These are phyloP conservation scores for Lachnellula willkommii DNA, from an alignment of 2,329 filamentous ascomycete species.

Conservation along the genomic window DNA sequence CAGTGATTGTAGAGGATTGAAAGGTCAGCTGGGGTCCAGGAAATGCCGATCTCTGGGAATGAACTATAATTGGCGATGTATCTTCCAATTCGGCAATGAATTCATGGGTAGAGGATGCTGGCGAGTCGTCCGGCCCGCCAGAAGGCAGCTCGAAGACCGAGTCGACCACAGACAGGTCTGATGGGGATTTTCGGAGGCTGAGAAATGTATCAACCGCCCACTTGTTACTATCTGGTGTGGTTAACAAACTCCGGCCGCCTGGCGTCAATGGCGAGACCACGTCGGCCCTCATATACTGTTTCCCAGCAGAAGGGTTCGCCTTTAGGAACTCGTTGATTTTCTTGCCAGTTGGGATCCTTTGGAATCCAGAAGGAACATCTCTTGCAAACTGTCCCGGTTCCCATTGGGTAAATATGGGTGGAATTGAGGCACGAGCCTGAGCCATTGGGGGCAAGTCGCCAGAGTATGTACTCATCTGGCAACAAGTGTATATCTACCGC, in stretches of 20 bases:
- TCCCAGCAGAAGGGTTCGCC: constrained; percentile 3
- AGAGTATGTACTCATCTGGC: background rate
- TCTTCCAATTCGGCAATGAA: constrained; percentile 26
- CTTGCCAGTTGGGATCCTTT: constrained; percentile 3
- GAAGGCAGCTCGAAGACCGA: constrained; percentile 23
- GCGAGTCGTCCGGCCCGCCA: constrained; percentile 2
- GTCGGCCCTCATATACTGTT: background rate
- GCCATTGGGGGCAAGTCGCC: background rate
- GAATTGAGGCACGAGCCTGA: background rate
- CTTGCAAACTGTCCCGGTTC: constrained; percentile 7
- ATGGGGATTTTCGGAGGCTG: constrained; percentile 16
- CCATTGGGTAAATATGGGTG: constrained; percentile 10
- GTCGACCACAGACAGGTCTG: constrained; percentile 22
- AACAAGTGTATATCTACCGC: background rate
- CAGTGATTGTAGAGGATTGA: constrained; percentile 2
- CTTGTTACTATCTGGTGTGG: constrained; percentile 14
- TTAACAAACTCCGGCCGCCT: constrained; percentile 13
- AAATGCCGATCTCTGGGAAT: constrained; percentile 8
- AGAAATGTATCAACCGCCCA: constrained; percentile 17
- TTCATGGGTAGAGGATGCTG: constrained; percentile 12
- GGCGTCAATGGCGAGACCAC: background rate
- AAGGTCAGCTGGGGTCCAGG: constrained; percentile 8
- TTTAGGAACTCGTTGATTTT: constrained; percentile 1
- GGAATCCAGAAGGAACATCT: background rate
- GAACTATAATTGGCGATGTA: constrained; percentile 16